These are phyloP conservation scores for Annulohypoxylon truncatum DNA, from an alignment of 2,329 filamentous ascomycete genomes.

Conservation along the genomic window DNA sequence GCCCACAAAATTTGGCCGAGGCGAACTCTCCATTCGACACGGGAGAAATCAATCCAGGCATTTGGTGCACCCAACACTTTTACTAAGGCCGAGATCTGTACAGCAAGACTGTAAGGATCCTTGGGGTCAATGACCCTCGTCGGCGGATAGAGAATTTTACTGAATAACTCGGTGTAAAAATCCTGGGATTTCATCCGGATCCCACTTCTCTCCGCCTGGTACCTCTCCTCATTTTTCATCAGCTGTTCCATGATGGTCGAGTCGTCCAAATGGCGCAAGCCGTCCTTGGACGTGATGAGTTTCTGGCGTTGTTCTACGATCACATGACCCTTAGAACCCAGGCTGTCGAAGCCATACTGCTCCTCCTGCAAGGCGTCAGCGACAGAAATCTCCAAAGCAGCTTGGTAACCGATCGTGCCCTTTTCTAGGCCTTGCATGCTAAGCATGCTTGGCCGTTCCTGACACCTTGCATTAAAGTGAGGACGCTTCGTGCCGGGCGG, in stretches of 20 bases:
- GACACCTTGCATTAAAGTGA: constrained; percentile 69
- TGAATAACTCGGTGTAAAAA: constrained; percentile 72
- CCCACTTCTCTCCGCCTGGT: constrained; percentile 64
- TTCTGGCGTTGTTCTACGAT: constrained; percentile 69
- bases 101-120: constrained; percentile 72
- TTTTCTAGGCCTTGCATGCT: constrained; percentile 78
- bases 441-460: constrained; percentile 76
- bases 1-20: constrained; percentile 80
- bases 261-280: constrained; percentile 68
- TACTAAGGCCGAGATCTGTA: constrained; percentile 76
- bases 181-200: constrained; percentile 64
- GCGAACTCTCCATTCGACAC: constrained; percentile 79
- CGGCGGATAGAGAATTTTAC: constrained; percentile 68
- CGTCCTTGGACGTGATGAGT: constrained; percentile 64
- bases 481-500: constrained; percentile 60
- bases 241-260: constrained; percentile 69
- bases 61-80: constrained; percentile 73
- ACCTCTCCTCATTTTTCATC: constrained; percentile 65
- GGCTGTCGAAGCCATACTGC: constrained; percentile 68
- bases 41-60: constrained; percentile 79
- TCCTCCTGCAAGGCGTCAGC: constrained; percentile 73
- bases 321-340: constrained; percentile 65
- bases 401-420: constrained; percentile 75
- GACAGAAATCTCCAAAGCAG: constrained; percentile 73
- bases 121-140: constrained; percentile 66